Evolutionary conservation across 495 filamentous ascomycete genomes (phyloP), one percentile per base, ranked within the genome.

Genomic region (Tuber borchii): DNA sequence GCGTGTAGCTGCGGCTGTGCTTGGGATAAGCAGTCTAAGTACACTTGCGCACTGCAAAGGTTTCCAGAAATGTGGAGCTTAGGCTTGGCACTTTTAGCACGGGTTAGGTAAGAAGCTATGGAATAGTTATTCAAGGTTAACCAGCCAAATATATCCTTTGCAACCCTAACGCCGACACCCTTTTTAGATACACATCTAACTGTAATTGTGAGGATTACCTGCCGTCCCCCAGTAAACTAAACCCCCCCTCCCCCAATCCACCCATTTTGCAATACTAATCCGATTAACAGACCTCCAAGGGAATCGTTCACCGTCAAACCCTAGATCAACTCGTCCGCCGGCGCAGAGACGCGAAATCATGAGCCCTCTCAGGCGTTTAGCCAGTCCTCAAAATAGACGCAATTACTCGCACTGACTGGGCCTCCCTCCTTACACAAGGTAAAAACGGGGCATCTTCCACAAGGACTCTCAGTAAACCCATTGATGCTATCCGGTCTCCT

Each of bases 381-480:
- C 95, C 95, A 98, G 6, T 90, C 88, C 73, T 90, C 87, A 81
- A 96, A 97, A 81, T 98, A 99, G 65, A 93, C 91, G 83, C 95
- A 99, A 71, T 88, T 97, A 74, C 90, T 91, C 1, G 95, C 93
- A 82, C 90, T 95, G 46, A 98, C 93, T 14, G 92, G 91, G 1
- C 93, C 94, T 9, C 91, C 93, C 73, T 95, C 92, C 70, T 91
- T 91, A 84, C 95, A 99, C 31, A 97, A 86, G 56, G 91, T 89
- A 85, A 97, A 96, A n/a, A 97, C 95, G 0, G 96, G 95, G 83
- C 95, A 99, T 76, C 89, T 86, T 22, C 93, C 95, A 86, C 95
- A 99, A 12, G 95, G 95, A 4, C 90, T 90, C 79, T 97, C 93
- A 1, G 91, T 95, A 81, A 96, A 89, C 37, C 92, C 93, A 80